Percentiles rank a stretch among this genome's conserved stretches.
Evolutionary conservation across 192 early-diverging fungal genomes (phyloP).

Genomic region (Linnemannia exigua): DNA sequence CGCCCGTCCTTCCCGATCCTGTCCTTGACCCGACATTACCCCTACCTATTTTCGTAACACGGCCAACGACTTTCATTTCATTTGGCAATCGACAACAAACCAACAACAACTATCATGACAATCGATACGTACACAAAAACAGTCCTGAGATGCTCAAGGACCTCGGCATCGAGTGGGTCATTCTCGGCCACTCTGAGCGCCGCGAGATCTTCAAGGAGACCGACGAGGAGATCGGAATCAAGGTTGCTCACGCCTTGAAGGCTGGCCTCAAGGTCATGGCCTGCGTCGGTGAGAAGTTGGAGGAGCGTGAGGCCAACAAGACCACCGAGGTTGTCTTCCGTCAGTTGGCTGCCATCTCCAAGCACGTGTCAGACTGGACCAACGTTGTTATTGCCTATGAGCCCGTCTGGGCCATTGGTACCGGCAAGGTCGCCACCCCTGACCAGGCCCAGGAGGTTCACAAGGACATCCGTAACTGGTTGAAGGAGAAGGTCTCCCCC

Average conservation of each 20-base stretch:
- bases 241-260: constrained; percentile 89
- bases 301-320: constrained; percentile 91
- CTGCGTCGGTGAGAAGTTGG: constrained; percentile 96
- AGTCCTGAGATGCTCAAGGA: constrained; percentile 97
- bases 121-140: not conserved
- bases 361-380: constrained; percentile 87
- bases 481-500: constrained; percentile 85
- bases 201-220: constrained; percentile 92
- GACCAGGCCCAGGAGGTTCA: constrained; percentile 98
- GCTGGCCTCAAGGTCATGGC: constrained; percentile 94
- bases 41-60: not conserved
- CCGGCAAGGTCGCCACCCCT: constrained; percentile 97
- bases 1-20: not conserved
- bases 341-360: constrained; percentile 90
- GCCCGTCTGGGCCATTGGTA: constrained; percentile 99
- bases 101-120: not conserved
- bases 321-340: constrained; percentile 91
- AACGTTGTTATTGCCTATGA: constrained; percentile 99
- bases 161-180: constrained; percentile 94
- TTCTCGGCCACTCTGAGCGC: constrained; percentile 99
- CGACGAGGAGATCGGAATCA: constrained; percentile 90
- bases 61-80: not conserved
- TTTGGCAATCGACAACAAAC: too few species aligned
- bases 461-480: constrained; percentile 87
- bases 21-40: not conserved